A percentile compares a stretch with the other conserved stretches of the same genome.
These are phyloP conservation scores for Pleurotus giganteus DNA, from an alignment of 768 basidiomycete species.

Conservation along the genomic window DNA sequence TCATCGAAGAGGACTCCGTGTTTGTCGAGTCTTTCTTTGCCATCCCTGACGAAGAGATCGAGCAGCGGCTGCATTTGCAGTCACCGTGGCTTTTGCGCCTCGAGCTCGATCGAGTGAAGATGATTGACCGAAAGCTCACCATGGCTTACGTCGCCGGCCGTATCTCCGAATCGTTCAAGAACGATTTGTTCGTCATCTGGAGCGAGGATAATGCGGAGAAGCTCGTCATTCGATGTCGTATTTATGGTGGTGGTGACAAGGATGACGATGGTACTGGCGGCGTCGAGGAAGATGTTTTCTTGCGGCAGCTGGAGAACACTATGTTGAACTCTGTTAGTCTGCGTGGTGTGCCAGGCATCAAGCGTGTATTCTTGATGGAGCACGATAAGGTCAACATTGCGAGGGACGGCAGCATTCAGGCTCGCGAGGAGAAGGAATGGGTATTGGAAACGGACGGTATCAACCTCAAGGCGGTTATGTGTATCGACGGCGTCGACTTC, in stretches of 20 bases:
- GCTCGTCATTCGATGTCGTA: constrained; percentile 94
- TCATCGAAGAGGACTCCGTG: constrained; percentile 93
- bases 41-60: constrained; percentile 96
- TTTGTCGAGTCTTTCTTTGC: constrained; percentile 99
- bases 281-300: constrained; percentile 92
- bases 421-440: constrained; percentile 81
- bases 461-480: constrained; percentile 93
- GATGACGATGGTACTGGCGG: constrained; percentile 75
- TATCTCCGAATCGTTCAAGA: constrained; percentile 93
- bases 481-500: constrained; percentile 93
- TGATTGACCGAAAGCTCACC: constrained; percentile 95
- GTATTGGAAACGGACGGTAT: constrained; percentile 96
- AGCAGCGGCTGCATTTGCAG: constrained; percentile 84
- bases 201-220: constrained; percentile 99
- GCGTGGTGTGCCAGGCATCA: constrained; percentile 88
- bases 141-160: constrained; percentile 94
- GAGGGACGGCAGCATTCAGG: constrained; percentile 63
- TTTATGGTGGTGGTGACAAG: constrained; percentile 80
- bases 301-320: constrained; percentile 93
- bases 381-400: constrained; percentile 74
- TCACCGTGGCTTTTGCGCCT: constrained; percentile 98
- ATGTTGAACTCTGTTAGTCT: constrained; percentile 95
- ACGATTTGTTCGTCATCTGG: constrained; percentile 97
- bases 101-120: constrained; percentile 94
- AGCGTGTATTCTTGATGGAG: constrained; percentile 90